These are phyloP conservation scores for Tylopilus felleus DNA, from an alignment of 768 basidiomycete genomes.

Conservation along the genomic window DNA sequence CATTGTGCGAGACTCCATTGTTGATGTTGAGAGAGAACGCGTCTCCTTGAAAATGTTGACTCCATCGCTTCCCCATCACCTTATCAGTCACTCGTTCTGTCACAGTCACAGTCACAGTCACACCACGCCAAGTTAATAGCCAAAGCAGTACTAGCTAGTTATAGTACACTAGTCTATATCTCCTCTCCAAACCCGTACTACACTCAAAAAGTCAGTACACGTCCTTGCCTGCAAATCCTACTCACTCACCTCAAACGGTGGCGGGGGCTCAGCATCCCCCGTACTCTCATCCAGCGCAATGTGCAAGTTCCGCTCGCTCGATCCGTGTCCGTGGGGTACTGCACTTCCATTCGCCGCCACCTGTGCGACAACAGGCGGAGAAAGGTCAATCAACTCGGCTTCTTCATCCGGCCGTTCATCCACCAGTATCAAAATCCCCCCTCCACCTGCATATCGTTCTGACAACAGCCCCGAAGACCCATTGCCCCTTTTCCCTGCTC, in stretches of 20 bases:
- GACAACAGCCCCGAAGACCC: slow-evolving; percentile 37
- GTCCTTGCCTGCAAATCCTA: not conserved
- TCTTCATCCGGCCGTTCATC: slow-evolving; percentile 71
- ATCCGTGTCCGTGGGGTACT: slow-evolving; percentile 24
- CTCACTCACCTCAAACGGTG: slow-evolving; percentile 74
- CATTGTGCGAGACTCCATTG: slow-evolving; percentile 64
- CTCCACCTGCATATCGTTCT: slow-evolving; percentile 72
- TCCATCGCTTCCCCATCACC: slow-evolving; percentile 5
- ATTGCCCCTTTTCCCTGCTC: slow-evolving; percentile 30
- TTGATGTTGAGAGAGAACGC: slow-evolving; percentile 11
- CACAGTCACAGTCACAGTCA: slow-evolving; percentile 24
- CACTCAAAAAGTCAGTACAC: slow-evolving; percentile 20
- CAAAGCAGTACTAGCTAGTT: too few species aligned
- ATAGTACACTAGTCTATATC: slow-evolving; percentile 28
- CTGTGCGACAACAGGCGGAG: slow-evolving; percentile 35
- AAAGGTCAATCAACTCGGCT: slow-evolving; percentile 69
- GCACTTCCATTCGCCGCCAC: slow-evolving; percentile 28
- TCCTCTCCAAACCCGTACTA: slow-evolving; percentile 79
- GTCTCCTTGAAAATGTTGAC: slow-evolving; percentile 13
- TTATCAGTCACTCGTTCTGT: slow-evolving; percentile 23
- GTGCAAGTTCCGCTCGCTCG: slow-evolving; percentile 39
- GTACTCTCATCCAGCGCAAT: slow-evolving; percentile 68
- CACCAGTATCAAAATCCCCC: slow-evolving; percentile 81
- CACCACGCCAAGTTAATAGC: not conserved
- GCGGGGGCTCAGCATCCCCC: slow-evolving; percentile 73